phyloP scores from a whole-genome alignment of 2,329 filamentous ascomycete species.

The Penicillium sp. region DNA sequence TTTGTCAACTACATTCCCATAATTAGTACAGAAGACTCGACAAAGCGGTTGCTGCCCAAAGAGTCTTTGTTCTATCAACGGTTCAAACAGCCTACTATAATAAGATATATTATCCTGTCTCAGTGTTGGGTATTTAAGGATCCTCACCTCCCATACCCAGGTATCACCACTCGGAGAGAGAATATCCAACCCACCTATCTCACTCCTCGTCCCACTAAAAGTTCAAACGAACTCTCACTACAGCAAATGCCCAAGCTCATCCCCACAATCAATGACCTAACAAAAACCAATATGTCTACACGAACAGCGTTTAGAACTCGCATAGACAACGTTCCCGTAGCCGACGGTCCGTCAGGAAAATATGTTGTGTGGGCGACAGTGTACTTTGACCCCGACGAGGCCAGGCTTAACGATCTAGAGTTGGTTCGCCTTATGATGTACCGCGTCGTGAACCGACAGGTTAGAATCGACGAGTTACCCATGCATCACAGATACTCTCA shows the following conservation, averaged over 20 bases:
- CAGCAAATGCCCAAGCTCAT: neutral
- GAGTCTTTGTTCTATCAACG: neutral
- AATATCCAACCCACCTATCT: neutral
- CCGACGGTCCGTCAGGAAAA: neutral
- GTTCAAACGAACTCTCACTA: neutral
- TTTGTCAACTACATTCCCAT: neutral
- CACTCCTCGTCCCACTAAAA: too few relatives aligned
- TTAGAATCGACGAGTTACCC: neutral
- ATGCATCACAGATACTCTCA: constrained; percentile 2
- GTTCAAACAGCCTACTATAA: neutral
- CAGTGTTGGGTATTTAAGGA: neutral
- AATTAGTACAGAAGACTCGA: neutral
- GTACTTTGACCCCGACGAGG: constrained; percentile 1
- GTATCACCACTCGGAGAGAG: too few relatives aligned
- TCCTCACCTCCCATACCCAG: too few relatives aligned
- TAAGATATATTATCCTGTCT: neutral
- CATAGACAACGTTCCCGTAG: neutral
- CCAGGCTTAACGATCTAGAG: neutral
- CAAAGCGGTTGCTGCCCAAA: neutral
- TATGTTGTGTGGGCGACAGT: constrained; percentile 1
- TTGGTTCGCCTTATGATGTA: constrained; percentile 2
- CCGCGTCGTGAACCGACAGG: neutral
- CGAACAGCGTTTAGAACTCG: neutral
- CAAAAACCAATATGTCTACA: neutral
- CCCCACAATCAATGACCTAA: too few relatives aligned